Conservation (phyloP, 805 yeast genomes). For the Yarrowia hollandica region DNA sequence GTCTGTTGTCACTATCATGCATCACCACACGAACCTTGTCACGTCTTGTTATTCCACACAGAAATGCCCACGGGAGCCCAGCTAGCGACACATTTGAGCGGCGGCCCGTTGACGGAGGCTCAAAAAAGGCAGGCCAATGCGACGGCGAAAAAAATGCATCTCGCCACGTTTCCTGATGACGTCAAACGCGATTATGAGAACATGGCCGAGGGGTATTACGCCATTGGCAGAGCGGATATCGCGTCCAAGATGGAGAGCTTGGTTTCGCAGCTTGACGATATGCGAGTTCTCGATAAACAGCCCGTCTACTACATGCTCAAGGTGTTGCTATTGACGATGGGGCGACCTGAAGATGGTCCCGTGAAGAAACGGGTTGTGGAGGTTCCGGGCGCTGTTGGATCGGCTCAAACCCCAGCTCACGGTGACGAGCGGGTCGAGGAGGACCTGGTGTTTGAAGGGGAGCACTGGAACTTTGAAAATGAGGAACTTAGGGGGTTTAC, state of each 20-base stretch:
- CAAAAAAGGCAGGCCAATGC: not conserved
- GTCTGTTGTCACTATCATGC: too few relatives aligned
- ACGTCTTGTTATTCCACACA: too few relatives aligned
- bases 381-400: not conserved
- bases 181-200: not conserved
- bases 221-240: slow-evolving; percentile 3
- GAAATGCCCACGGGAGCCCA: not conserved
- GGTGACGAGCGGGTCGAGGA: not conserved
- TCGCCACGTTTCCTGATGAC: slow-evolving; percentile 13
- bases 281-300: not conserved
- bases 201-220: slow-evolving; percentile 6
- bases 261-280: not conserved
- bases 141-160: slow-evolving; percentile 11
- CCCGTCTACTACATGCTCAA: slow-evolving; percentile 23
- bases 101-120: not conserved
- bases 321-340: slow-evolving; percentile 7
- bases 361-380: not conserved
- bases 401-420: not conserved
- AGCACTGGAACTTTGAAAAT: slow-evolving; percentile 15
- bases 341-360: slow-evolving; percentile 4
- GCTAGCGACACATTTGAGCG: not conserved
- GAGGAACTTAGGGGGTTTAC: slow-evolving; percentile 15
- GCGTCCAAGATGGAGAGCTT: not conserved
- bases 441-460: not conserved
- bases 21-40: not conserved